phyloP scores from a whole-genome alignment of 1,284 basidiomycete genomes.

The Erythrobasidium hasegawianum region DNA sequence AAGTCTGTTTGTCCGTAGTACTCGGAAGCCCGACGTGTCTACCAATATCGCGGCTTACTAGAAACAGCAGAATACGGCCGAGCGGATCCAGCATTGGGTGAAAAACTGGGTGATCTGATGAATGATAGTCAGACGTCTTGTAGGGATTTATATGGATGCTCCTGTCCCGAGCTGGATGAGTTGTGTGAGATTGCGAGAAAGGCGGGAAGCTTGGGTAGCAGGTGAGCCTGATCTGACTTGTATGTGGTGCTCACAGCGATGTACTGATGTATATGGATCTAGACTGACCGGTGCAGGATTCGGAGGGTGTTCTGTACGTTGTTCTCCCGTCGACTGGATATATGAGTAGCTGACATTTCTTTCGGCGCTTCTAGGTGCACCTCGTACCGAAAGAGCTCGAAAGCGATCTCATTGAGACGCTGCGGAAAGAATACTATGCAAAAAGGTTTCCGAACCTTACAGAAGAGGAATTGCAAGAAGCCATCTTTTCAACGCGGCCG shows the following conservation, averaged over 20 bases:
- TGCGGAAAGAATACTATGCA: conserved; percentile 58
- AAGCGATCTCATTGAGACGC: conserved; percentile 61
- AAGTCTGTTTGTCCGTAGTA: conserved; percentile 29
- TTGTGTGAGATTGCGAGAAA: conserved; percentile 60
- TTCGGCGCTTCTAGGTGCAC: conserved; percentile 30
- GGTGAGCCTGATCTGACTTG: too few species aligned
- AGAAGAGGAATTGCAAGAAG: conserved; percentile 62
- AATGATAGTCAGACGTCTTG: conserved; percentile 71
- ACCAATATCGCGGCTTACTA: conserved; percentile 42
- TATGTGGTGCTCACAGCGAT: too few species aligned
- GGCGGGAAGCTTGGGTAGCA: conserved; percentile 69
- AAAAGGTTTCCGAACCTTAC: conserved; percentile 60
- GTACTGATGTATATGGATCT: too few species aligned
- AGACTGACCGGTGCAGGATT: conserved; percentile 81
- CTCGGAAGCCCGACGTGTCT: conserved; percentile 43
- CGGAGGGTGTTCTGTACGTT: conserved; percentile 80
- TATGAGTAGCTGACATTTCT: too few species aligned
- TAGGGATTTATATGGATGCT: conserved; percentile 66
- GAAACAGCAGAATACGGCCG: conserved; percentile 36
- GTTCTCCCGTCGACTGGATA: too few species aligned
- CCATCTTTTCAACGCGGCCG: conserved; percentile 78
- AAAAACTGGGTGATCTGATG: conserved; percentile 67
- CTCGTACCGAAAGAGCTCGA: conserved; percentile 68
- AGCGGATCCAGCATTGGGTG: conserved; percentile 45
- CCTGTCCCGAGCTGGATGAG: conserved; percentile 69